Evolutionary conservation across 768 basidiomycete species (phyloP).

Genomic region (Boletus speciosus): DNA sequence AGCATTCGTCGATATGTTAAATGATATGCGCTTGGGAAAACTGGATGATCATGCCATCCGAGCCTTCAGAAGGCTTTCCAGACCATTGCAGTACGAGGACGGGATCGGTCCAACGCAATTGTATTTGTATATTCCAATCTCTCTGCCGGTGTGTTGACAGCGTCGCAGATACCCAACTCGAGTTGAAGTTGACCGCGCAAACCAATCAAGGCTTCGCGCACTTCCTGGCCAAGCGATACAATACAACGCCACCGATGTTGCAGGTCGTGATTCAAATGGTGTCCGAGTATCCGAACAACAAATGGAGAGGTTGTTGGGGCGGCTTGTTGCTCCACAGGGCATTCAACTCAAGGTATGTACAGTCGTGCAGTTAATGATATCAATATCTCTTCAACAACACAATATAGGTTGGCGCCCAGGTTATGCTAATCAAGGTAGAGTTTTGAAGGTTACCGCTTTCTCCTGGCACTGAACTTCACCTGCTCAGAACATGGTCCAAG

Average conservation of each 20-base stretch:
- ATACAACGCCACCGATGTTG: slow-evolving; percentile 45
- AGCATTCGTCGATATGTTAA: slow-evolving; percentile 83
- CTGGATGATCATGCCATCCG: slow-evolving; percentile 41
- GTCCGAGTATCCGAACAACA: slow-evolving; percentile 32
- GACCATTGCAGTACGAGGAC: slow-evolving; percentile 61
- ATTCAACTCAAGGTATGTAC: slow-evolving; percentile 48
- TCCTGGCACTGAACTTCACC: background rate
- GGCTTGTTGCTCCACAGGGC: slow-evolving; percentile 53
- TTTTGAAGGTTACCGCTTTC: background rate
- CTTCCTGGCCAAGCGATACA: slow-evolving; percentile 37
- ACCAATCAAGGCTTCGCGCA: slow-evolving; percentile 46
- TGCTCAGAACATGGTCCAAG: slow-evolving; percentile 63
- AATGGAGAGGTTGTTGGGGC: slow-evolving; percentile 48
- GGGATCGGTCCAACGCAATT: slow-evolving; percentile 80
- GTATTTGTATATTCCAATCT: slow-evolving; percentile 36
- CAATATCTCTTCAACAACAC: slow-evolving; percentile 6
- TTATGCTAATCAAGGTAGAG: slow-evolving; percentile 72
- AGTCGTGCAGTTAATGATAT: background rate
- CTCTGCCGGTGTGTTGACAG: background rate
- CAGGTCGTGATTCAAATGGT: slow-evolving; percentile 45
- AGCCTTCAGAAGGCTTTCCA: slow-evolving; percentile 54
- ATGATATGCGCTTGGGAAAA: slow-evolving; percentile 78
- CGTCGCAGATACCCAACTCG: slow-evolving; percentile 61
- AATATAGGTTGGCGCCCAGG: slow-evolving; percentile 71
- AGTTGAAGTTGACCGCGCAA: slow-evolving; percentile 68